phyloP scores from a whole-genome alignment of 1,284 basidiomycete genomes.

The Rhodotorula sp. region DNA sequence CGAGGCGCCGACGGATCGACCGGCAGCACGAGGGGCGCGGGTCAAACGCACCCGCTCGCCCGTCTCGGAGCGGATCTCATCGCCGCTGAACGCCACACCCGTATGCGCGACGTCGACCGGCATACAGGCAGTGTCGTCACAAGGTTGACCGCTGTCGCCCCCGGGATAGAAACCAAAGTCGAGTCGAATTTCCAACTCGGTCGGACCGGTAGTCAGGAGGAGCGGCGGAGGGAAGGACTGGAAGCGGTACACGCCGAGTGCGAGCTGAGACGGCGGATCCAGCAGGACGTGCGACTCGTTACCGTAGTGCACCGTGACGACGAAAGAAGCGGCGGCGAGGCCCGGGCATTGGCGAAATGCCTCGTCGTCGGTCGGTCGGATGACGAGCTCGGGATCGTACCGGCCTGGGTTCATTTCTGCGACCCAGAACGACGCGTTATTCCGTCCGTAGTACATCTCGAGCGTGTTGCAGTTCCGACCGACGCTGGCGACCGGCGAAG shows the following conservation, averaged over 20 bases:
- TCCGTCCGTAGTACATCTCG: neutral
- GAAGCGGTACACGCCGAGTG: neutral
- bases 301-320: neutral
- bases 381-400: neutral
- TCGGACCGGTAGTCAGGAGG: neutral
- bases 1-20: neutral
- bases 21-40: neutral
- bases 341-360: neutral
- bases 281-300: neutral
- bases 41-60: neutral
- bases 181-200: neutral
- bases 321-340: neutral
- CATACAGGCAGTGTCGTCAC: neutral
- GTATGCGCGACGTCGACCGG: neutral
- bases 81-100: neutral
- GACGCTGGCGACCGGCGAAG: neutral
- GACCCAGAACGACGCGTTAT: conserved; percentile 1
- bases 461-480: neutral
- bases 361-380: neutral
- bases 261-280: neutral
- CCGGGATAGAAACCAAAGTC: neutral
- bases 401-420: neutral
- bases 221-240: neutral
- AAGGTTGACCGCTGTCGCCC: neutral
- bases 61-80: neutral